These are phyloP conservation scores for Sisymbrium altissimum DNA, from an alignment of 345 rosid genomes.

Conservation along the genomic window DNA sequence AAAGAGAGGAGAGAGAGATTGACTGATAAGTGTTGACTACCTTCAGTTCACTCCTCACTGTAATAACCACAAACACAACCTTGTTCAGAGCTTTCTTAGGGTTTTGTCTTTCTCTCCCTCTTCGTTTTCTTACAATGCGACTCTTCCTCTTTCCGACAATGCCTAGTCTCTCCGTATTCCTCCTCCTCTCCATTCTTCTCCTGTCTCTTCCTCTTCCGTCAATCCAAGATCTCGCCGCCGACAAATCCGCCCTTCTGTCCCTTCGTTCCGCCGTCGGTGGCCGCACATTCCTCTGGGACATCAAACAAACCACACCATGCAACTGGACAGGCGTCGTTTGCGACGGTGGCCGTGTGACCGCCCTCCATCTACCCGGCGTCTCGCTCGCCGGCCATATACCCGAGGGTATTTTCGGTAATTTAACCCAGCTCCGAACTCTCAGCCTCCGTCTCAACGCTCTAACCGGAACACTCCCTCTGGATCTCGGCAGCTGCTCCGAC, in stretches of 20 bases:
- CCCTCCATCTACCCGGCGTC: slow-evolving; percentile 79
- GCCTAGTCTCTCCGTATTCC: slow-evolving; percentile 2
- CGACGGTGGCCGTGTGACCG: slow-evolving; percentile 58
- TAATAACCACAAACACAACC: slow-evolving; percentile 6
- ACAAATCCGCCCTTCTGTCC: slow-evolving; percentile 67
- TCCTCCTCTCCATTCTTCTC: slow-evolving; percentile 19
- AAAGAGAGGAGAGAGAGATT: not conserved
- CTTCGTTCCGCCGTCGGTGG: slow-evolving; percentile 84
- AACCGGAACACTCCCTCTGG: slow-evolving; percentile 61
- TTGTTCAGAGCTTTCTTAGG: slow-evolving; percentile 24
- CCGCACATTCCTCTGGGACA: slow-evolving; percentile 75
- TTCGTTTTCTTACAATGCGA: slow-evolving; percentile 9
- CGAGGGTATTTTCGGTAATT: slow-evolving; percentile 61
- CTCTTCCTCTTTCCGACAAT: slow-evolving; percentile 8
- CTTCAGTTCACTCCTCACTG: slow-evolving; percentile 18
- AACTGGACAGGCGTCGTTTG: slow-evolving; percentile 79
- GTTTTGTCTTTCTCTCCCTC: slow-evolving; percentile 4
- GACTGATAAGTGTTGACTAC: slow-evolving; percentile 25
- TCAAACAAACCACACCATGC: slow-evolving; percentile 54
- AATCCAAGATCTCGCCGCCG: slow-evolving; percentile 70
- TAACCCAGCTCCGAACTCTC: slow-evolving; percentile 69
- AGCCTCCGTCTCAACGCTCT: slow-evolving; percentile 85
- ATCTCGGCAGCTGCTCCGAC: slow-evolving; percentile 60
- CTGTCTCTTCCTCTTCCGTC: slow-evolving; percentile 30
- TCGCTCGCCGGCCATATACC: slow-evolving; percentile 75